Conservation (phyloP, 2,329 filamentous ascomycete species). For the Diaporthe humulicola region DNA sequence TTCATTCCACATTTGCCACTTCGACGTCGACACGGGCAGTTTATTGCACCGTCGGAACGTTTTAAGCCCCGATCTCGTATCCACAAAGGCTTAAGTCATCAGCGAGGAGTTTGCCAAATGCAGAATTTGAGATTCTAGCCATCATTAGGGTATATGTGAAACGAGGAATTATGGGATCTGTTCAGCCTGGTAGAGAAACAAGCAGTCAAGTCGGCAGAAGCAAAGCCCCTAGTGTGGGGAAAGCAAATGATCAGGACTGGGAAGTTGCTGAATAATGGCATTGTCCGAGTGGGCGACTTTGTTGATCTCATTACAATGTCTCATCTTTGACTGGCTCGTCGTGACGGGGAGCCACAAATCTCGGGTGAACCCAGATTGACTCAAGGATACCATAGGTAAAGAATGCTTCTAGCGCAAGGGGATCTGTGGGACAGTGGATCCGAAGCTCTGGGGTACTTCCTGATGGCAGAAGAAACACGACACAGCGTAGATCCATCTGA, state of each 20-base stretch:
- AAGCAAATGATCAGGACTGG: slow-evolving; percentile 27
- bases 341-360: not conserved
- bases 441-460: not conserved
- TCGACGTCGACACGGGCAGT: not conserved
- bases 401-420: slow-evolving; percentile 7
- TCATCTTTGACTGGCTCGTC: not conserved
- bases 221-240: slow-evolving; percentile 14
- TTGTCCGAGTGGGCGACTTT: not conserved
- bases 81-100: not conserved
- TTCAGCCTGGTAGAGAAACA: not conserved
- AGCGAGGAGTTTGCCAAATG: not conserved
- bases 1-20: not conserved
- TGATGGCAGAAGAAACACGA: not conserved
- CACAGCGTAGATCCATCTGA: not conserved
- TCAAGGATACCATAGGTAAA: slow-evolving; percentile 1
- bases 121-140: slow-evolving; percentile 2
- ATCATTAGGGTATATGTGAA: not conserved
- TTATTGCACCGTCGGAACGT: slow-evolving; percentile 6
- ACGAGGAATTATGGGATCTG: not conserved
- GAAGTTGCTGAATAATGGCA: slow-evolving; percentile 15
- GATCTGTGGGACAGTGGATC: slow-evolving; percentile 15
- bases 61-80: not conserved
- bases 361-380: slow-evolving; percentile 25
- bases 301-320: slow-evolving; percentile 14
- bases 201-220: not conserved